phyloP scores from a whole-genome alignment of 2,329 filamentous ascomycete genomes.

The Ophiostoma sp. region DNA sequence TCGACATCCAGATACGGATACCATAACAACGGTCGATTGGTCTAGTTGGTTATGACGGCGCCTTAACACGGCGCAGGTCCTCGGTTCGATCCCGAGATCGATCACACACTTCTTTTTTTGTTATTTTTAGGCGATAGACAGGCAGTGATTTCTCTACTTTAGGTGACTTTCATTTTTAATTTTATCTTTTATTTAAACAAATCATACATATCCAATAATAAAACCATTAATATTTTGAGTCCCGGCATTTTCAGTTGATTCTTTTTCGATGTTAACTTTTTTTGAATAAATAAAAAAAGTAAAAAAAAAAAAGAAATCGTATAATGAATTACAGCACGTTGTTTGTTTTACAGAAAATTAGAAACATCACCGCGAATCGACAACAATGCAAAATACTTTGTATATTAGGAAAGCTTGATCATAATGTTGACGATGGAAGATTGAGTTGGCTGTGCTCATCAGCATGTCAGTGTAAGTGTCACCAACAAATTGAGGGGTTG shows the following conservation, averaged over 20 bases:
- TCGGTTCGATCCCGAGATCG: conserved; percentile 20
- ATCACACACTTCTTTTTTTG: conserved; percentile 3
- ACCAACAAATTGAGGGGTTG: no score
- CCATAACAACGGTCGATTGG: conserved; percentile 16
- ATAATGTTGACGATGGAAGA: no score
- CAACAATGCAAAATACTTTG: no score
- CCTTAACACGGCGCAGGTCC: conserved; percentile 23
- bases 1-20: background rate
- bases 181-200: no score
- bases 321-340: no score
- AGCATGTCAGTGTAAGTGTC: no score
- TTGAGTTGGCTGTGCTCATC: no score
- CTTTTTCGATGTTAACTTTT: background rate
- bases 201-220: no score
- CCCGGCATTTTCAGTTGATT: background rate
- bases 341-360: no score
- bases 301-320: background rate
- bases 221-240: no score
- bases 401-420: no score
- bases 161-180: background rate
- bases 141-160: background rate
- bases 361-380: no score
- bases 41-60: conserved; percentile 25
- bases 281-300: background rate
- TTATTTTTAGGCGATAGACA: background rate